Evolutionary conservation across 2,329 filamentous ascomycete species (phyloP), one percentile per base, ranked within the genome.

Genomic region (Phoma sp.): DNA sequence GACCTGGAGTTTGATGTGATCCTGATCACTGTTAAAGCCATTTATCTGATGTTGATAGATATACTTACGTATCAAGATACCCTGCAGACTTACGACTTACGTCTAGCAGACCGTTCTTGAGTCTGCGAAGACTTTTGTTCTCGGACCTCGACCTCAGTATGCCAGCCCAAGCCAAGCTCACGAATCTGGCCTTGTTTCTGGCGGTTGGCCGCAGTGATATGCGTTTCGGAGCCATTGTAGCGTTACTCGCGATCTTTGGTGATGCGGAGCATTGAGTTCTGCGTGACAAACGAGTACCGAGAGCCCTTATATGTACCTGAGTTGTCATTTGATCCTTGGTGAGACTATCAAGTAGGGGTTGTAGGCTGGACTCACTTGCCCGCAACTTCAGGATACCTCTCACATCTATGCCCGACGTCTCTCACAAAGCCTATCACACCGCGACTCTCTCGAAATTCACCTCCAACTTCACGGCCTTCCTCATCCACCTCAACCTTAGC

Each of bases 61-160:
- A 14, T 2, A 29, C 42, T 32, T 23, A 52, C 43, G 29, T 13
- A 2, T 32, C 11, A 4, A 32, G 1, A 11, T 52, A 14, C 11
- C 42, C 7, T 8, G 11, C 25, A 6, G 37, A 14, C 23, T 42
- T 47, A 38, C 37, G 25, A 8, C 24, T 35, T 7, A 53, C 43
- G n/a, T 53, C 50, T n/a, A 53, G 38, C 32, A 53, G 7, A 13
- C 50, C 50, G 10, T 53, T 53, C 22, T 30, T 22, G 7, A 43
- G 27, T 1, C 44, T 37, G 3, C 33, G 32, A 5, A 43, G 14
- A 9, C 38, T n/a, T 1, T 7, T 14, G 29, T 30, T 5, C 29
- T 25, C 29, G 6, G 5, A 23, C 24, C 23, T 41, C 3, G 14
- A 7, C 10, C n/a, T 41, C 13, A 4, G 22, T 3, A 18, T 22